Evolutionary conservation across 2,329 filamentous ascomycete species (phyloP).

Genomic region (Aspergillus sp.): DNA sequence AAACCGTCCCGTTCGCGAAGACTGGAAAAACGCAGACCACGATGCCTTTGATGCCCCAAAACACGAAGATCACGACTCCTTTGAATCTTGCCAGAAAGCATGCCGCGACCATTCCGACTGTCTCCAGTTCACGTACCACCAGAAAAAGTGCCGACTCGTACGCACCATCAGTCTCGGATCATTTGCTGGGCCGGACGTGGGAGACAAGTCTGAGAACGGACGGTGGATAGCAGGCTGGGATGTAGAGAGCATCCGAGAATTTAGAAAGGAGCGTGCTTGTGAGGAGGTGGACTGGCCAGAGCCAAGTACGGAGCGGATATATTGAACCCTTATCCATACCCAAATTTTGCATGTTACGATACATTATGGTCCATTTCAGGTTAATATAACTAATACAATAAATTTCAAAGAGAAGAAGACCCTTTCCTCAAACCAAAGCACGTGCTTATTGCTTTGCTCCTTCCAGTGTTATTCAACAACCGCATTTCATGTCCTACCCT

Average conservation of each 20-base stretch:
- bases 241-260: conserved; percentile 30
- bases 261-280: conserved; percentile 26
- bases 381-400: not conserved
- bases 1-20: conserved; percentile 22
- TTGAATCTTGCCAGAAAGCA: conserved; percentile 33
- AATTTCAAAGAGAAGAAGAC: not conserved
- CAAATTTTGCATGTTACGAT: not conserved
- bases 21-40: conserved; percentile 45
- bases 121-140: conserved; percentile 33
- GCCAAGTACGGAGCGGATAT: conserved; percentile 20
- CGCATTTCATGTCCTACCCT: not conserved
- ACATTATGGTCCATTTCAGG: not conserved
- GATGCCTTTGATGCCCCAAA: conserved; percentile 34
- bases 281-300: conserved; percentile 17
- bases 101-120: conserved; percentile 31
- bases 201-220: not conserved
- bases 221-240: conserved; percentile 35
- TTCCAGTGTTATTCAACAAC: not conserved
- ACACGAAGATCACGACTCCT: conserved; percentile 33
- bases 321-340: not conserved
- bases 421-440: not conserved
- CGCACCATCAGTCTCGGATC: conserved; percentile 30
- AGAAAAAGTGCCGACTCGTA: conserved; percentile 29
- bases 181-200: conserved; percentile 17
- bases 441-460: not conserved